A percentile compares a stretch with the other conserved stretches of the same genome.
phyloP scores from a whole-genome alignment of 345 rosid species.

The Erucastrum elatum region DNA sequence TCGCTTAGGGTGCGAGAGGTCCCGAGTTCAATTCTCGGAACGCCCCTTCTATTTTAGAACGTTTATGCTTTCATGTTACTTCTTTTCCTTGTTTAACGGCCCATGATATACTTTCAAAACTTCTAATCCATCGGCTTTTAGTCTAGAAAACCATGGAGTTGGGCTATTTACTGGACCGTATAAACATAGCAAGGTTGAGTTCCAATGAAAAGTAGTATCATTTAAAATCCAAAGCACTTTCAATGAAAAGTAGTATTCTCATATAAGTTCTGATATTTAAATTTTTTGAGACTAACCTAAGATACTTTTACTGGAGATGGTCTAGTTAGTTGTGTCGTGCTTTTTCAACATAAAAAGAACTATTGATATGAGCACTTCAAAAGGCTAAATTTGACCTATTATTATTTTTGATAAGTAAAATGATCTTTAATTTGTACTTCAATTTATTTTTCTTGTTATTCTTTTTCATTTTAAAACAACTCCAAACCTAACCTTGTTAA shows the following conservation, averaged over 20 bases:
- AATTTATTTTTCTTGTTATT: too few relatives aligned
- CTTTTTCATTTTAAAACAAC: too few relatives aligned
- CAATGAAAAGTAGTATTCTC: background rate
- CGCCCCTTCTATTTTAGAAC: constrained; percentile 26
- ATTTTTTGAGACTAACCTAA: too few relatives aligned
- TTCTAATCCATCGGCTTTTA: background rate
- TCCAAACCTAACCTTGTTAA: too few relatives aligned
- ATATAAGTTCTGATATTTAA: background rate
- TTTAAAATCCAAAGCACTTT: background rate
- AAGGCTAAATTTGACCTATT: too few relatives aligned
- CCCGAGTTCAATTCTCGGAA: constrained; percentile 86
- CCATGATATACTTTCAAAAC: background rate
- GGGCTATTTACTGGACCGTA: background rate
- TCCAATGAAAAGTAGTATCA: too few relatives aligned
- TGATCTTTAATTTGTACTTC: too few relatives aligned
- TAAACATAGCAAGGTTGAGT: background rate
- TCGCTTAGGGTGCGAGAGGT: constrained; percentile 93
- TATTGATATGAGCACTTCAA: too few relatives aligned
- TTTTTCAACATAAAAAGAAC: background rate
- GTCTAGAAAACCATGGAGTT: background rate
- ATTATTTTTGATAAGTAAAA: too few relatives aligned
- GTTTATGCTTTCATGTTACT: background rate
- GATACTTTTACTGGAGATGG: too few relatives aligned
- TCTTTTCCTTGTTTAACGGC: background rate
- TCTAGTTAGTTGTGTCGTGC: background rate